phyloP scores from a whole-genome alignment of 1,139 yeast species.

The Maudiozyma humilis region DNA sequence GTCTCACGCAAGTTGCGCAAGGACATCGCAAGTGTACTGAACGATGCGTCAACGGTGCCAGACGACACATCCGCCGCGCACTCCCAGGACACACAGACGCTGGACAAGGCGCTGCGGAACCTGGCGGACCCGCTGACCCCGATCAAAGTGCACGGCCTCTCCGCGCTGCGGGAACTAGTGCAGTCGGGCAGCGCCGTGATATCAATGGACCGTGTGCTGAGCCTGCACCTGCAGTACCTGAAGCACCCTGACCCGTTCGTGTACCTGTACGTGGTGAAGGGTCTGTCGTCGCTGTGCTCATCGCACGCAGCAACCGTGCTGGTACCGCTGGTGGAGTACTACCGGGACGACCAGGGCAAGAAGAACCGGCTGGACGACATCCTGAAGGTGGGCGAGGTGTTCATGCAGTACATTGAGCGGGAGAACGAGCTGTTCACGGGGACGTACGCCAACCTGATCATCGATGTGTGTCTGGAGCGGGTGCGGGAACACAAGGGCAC shows the following conservation, averaged over 20 bases:
- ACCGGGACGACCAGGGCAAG: conserved; percentile 31
- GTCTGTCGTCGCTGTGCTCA: conserved; percentile 53
- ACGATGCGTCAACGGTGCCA: background rate
- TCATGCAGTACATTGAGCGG: conserved; percentile 49
- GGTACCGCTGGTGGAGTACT: conserved; percentile 37
- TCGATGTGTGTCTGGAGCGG: conserved; percentile 29
- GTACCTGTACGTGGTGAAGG: conserved; percentile 75
- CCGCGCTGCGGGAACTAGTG: conserved; percentile 52
- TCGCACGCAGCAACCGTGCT: conserved; percentile 38
- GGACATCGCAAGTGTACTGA: background rate
- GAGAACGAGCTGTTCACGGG: conserved; percentile 45
- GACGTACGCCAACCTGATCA: conserved; percentile 31
- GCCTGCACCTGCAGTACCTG: conserved; percentile 56
- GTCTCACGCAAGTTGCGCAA: background rate
- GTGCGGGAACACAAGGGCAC: conserved; percentile 27
- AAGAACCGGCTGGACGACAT: conserved; percentile 50
- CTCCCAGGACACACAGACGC: conserved; percentile 28
- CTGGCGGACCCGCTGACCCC: conserved; percentile 77
- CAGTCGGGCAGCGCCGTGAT: conserved; percentile 44
- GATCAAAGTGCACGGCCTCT: conserved; percentile 77
- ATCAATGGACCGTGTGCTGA: conserved; percentile 46
- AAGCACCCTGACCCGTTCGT: conserved; percentile 80
- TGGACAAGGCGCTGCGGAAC: conserved; percentile 53
- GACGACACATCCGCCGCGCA: background rate
- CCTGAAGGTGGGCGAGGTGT: conserved; percentile 72